These are phyloP conservation scores for Smithsoniella earleae DNA, from an alignment of 163 green algal species.

Conservation along the genomic window DNA sequence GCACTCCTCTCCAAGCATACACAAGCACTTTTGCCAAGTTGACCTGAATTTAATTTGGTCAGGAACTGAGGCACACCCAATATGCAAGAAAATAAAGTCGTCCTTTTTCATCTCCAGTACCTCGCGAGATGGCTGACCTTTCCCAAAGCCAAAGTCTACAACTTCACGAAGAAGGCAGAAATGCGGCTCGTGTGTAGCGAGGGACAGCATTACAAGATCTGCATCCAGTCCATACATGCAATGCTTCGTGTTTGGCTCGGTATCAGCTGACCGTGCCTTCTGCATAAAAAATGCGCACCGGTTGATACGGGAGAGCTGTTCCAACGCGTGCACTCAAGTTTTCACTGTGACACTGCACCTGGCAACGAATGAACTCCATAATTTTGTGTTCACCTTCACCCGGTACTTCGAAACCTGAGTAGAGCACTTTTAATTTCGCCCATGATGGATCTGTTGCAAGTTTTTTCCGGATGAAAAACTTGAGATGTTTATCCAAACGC, in stretches of 20 bases:
- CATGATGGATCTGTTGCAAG: slow-evolving; percentile 24
- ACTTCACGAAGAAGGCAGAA: slow-evolving; percentile 91
- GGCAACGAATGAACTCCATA: slow-evolving; percentile 80
- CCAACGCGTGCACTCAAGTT: no score
- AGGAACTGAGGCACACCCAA: slow-evolving; percentile 24
- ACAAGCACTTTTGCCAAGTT: no score
- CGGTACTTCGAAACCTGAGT: slow-evolving; percentile 75
- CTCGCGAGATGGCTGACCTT: background rate
- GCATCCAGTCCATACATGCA: slow-evolving; percentile 95
- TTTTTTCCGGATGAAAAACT: slow-evolving; percentile 33
- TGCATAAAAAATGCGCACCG: no score
- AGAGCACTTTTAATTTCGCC: slow-evolving; percentile 63
- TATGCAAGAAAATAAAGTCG: slow-evolving; percentile 41
- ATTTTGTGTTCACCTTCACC: slow-evolving; percentile 94
- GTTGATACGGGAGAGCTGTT: no score
- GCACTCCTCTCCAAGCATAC: no score
- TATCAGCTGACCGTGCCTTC: background rate
- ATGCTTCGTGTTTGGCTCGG: slow-evolving; percentile 77
- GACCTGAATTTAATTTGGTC: slow-evolving; percentile 60
- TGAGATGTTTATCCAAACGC: slow-evolving; percentile 31
- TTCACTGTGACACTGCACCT: no score
- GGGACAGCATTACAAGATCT: slow-evolving; percentile 95
- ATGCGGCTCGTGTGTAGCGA: slow-evolving; percentile 94
- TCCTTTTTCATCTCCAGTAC: slow-evolving; percentile 24
- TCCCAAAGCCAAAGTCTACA: background rate